Base-by-base conservation (phyloP, 179 eudicot genomes). In the Vitellaria paradoxa region DNA sequence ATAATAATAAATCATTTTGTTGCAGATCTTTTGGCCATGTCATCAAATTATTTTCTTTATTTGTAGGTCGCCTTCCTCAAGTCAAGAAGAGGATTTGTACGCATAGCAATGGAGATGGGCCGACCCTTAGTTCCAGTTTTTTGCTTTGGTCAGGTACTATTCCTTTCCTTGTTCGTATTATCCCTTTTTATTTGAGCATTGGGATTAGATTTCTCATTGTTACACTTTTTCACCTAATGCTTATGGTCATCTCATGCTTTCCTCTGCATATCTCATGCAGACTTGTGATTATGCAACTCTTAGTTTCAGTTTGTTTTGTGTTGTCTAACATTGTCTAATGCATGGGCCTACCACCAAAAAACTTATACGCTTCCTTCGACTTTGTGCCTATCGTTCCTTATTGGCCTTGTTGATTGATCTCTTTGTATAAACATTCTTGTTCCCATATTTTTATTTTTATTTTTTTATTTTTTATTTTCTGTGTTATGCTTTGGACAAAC, bases 91-190 rank as follows among this genome's bases (percentile, higher is more conserved):
- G 99, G 97, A 84, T 95, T 94, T 82, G 89, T 93, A 46, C 92
- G 93, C 74, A 71, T 95, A 78, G 97, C 98, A 46, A 80, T 95
- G 80, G 92, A 95, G 87, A 86, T 68, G 82, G 97, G 96, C 75
- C 61, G 76, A 53, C 93, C 97, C 45, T 69, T 94, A 62, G 97
- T 92, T 79, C 98, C 98, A 30, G 97, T 93, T 79, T 94, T 91
- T 88, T 85, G 94, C 85, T 95, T 93, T 82, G 97, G 98, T 70
- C 98, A 94, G 96, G 97, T 94, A 79, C 55, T 1, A 20, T 62
- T 59, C 21, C 37, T 74, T 26, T 14, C 49, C 66, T 18, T 8
- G 47, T 5, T 68, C 2, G 1, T 13, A 59, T 63, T 11, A 14
- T 6, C 40, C 24, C 52, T 74, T 66, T 61, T 49, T 15, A 52